Base-by-base conservation (phyloP, 2,329 filamentous ascomycete species). In the Aspergillus unguis region DNA sequence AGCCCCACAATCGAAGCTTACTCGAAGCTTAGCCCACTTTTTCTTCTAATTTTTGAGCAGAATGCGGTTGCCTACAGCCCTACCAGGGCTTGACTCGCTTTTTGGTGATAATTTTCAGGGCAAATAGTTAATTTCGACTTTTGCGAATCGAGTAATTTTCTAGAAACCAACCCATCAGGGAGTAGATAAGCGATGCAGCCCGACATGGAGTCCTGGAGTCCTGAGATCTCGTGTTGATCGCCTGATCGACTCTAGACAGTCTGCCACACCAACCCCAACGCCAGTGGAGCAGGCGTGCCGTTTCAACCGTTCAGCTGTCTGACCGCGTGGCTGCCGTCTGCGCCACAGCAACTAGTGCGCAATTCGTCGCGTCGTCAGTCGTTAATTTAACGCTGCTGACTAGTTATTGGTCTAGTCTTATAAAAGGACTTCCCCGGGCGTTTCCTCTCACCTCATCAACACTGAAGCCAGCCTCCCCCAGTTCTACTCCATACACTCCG, bases 1-100 rank as follows among this genome's bases (percentile, higher is more conserved):
- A 44, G 28, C 42, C 42, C 42, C 42, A 44, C 42, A 32, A 6
- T n/a, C 42, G 27, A 44, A 44, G 42, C 42, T 44, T 44, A 33
- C n/a, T 11, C 9, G 42, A 44, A 44, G 42, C 42, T 44, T 44
- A 44, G 29, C 31, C 42, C 42, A 44, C 42, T 44, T 32, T 17
- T 43, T 43, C 33, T 23, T 17, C 29, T 4, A 44, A 31, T 29
- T 43, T 31, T 17, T 28, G 29, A 32, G n/a, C 31, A 17, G 17
- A 44, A 44, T 44, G 7, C 25, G 28, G 42, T 29, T 44, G 42
- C 42, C 42, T 44, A 44, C 28, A 32, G 26, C 40, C 40, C 40
- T 29, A 31, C 25, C 29, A 44, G 25, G 36, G 42, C 42, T 32
- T 5, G 32, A 25, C 29, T 28, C n/a, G 26, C n/a, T 31, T 29